Evolutionary conservation across 2,329 filamentous ascomycete genomes (phyloP).

Genomic region (Peltaster fructicola): DNA sequence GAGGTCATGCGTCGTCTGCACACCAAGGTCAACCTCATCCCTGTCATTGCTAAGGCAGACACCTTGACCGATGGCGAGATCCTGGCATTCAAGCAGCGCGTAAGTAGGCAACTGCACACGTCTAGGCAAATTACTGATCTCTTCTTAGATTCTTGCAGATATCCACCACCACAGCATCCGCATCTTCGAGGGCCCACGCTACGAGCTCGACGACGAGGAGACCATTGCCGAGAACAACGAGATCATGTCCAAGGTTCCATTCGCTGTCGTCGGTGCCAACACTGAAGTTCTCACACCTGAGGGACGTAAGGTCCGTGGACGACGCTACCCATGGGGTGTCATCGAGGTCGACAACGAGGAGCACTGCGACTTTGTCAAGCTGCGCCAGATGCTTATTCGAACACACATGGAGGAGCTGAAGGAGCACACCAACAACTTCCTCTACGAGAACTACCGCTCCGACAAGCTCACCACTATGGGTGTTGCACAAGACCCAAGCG

Average conservation of each 20-base stretch:
- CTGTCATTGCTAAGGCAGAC: slow-evolving; percentile 96
- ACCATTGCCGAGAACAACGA: slow-evolving; percentile 99
- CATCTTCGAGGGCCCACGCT: slow-evolving; percentile 96
- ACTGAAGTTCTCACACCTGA: slow-evolving; percentile 81
- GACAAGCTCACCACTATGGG: slow-evolving; percentile 99
- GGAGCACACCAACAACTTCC: slow-evolving; percentile 97
- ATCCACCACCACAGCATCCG: slow-evolving; percentile 96
- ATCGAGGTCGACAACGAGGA: slow-evolving; percentile 99
- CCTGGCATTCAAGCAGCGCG: slow-evolving; percentile 81
- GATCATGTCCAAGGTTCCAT: slow-evolving; percentile 99
- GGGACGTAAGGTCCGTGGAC: slow-evolving; percentile 87
- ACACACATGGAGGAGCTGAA: slow-evolving; percentile 99
- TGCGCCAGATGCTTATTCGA: slow-evolving; percentile 98
- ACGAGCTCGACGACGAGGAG: slow-evolving; percentile 98
- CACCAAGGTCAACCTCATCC: slow-evolving; percentile 99
- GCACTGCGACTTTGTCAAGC: slow-evolving; percentile 99
- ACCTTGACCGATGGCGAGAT: slow-evolving; percentile 97
- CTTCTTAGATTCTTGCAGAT: slow-evolving; percentile 73
- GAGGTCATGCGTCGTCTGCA: slow-evolving; percentile 99
- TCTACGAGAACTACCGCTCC: slow-evolving; percentile 99
- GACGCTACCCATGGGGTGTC: slow-evolving; percentile 93
- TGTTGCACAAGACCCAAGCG: slow-evolving; percentile 92
- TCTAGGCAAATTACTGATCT: slow-evolving; percentile 6
- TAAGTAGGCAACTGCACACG: slow-evolving; percentile 34
- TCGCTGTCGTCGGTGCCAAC: slow-evolving; percentile 93